Base-by-base conservation (phyloP, 495 filamentous ascomycete species). In the Cryomyces minteri region DNA sequence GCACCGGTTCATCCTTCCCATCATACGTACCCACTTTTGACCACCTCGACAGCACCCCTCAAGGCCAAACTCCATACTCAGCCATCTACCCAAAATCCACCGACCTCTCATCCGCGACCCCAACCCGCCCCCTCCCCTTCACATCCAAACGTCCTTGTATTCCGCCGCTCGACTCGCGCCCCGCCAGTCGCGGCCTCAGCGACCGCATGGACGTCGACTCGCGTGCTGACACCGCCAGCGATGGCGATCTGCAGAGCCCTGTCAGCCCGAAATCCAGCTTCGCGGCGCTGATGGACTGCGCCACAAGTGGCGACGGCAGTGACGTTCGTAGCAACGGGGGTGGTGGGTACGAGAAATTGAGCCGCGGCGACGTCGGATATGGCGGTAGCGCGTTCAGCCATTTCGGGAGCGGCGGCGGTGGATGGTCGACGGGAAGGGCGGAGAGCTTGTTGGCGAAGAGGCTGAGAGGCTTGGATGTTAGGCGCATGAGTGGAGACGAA, bases 321-420 rank as follows among this genome's bases (percentile, higher is more conserved):
- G 53, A 39, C 41, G 44, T 30, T 36, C 42, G 37, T 2, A 48
- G 48, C 31, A 51, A 57, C 34, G 40, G 46, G 32, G 59, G 57
- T 28, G 63, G 59, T 36, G 54, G 62, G 18, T 82, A 84, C 52
- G 72, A 68, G 48, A 85, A 84, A 54, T 73, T 81, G 34, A 78
- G 54, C 54, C 82, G 70, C 54, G 77, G 73, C 11, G 77, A 83
- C 54, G 58, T 63, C 10, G 79, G 78, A 18, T 86, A 84, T 48
- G 76, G 72, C 5, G 79, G 76, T 7, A 72, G 77, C 50, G 64
- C 68, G 8, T 77, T 72, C 52, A 48, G 55, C 4, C 48, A 61
- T 8, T 52, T 45, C 32, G 50, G 57, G 12, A 51, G 50, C 43
- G 57, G 61, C 37, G 11, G 45, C 4, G 32, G 25, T 18, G 36